Base-by-base conservation (phyloP, 805 yeast genomes). In the Cephaloascus fragrans region DNA sequence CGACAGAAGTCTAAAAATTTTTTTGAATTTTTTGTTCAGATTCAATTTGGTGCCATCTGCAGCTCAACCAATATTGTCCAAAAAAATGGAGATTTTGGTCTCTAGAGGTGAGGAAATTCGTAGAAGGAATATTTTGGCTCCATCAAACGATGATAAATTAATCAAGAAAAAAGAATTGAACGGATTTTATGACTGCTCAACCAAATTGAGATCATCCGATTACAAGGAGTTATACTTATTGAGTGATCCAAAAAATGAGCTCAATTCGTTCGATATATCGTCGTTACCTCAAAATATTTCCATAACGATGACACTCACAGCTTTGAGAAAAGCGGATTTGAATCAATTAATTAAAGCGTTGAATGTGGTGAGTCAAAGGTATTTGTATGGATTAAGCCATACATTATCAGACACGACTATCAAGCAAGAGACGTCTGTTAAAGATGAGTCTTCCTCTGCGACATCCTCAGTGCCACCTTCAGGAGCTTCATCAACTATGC, bases 181-280 rank as follows among this genome's bases (percentile, higher is more conserved):
- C n/a, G 71, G 71, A 4, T 66, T 67, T 38, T 46, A 51, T 5
- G 63, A 61, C 42, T 45, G 58, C 1, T 37, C 57, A 15, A 61
- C 57, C 34, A 56, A 51, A 31, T 29, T 64, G 12, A 56, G 52
- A 36, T 38, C 52, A 4, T 37, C 53, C 16, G 70, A 64, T 46
- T 85, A 80, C 54, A 72, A 80, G 38, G 64, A 79, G 14, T 61
- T 89, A 33, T 93, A 75, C 54, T 74, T 80, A 19, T 67, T 90
- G 42, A 79, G 83, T 12, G 77, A 74, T 32, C 62, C 77, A 26
- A 59, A 64, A 32, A 77, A 80, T 50, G 79, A 80, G 37, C 61
- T 85, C 41, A 70, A 76, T 26, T 37, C 47, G n/a, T 82, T 86
- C 52, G 90, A 90, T 54, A 73, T 86, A 40, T 68, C 85, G 2